Evolutionary conservation across 495 filamentous ascomycete genomes (phyloP), one percentile per base, ranked within the genome.

Genomic region (Platismatia glauca): DNA sequence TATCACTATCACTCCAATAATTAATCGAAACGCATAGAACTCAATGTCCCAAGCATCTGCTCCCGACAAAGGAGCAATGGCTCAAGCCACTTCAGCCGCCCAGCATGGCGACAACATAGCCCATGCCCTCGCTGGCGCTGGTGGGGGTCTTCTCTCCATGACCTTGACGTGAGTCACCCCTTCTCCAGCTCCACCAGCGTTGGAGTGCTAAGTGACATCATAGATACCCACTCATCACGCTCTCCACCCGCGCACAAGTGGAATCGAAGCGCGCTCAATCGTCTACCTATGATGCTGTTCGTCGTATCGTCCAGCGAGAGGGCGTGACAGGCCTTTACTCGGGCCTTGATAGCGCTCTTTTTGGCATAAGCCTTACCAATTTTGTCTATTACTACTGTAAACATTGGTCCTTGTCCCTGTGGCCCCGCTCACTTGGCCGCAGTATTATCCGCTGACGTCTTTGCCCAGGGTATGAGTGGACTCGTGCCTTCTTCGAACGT

Each of bases 311-410:
- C 48, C 84, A 91, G 67, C 85, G 94, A 66, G 95, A 99, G 75
- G 94, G 94, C 55, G 77, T 96, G 34, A 76, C 81, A 0, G 95
- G 95, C 18, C 82, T 99, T 6, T 97, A 94, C 72, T 84, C 91
- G 6, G 91, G 91, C 13, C 81, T 96, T 39, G 87, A 93, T 68
- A 92, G 87, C 29, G 94, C 94, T 12, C 80, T 99, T 7, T 97
- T 99, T 73, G 94, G 95, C 68, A 97, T 97, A 77, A 93, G 88
- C 73, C 86, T 99, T 62, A 99, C 94, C 60, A 99, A 99, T 75
- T 97, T 99, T 68, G 92, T 99, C 29, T 99, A 99, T 76, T 99
- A 99, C 76, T 99, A 99, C 77, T 99, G 94, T 86, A 67, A 15
- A 72, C 59, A 22, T n/a, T 35, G 29, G n/a, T 64, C 20, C 53